Evolutionary conservation across 192 early-diverging fungal species (phyloP).

Genomic region (Polychytrium aggregatum): DNA sequence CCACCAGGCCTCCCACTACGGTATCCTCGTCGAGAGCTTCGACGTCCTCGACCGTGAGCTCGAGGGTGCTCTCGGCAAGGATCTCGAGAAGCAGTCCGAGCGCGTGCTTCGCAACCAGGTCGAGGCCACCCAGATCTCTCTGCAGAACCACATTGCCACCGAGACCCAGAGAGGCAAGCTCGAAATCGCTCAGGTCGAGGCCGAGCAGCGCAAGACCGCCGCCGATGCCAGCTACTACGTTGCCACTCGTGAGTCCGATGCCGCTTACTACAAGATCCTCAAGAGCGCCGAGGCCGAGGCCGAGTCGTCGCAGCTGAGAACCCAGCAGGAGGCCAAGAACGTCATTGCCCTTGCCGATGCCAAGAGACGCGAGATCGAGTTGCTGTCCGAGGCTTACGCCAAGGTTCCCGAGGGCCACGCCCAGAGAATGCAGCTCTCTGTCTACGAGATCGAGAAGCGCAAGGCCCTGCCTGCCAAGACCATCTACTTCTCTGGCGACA

Average conservation of each 20-base stretch:
- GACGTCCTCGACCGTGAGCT: conserved; percentile 34
- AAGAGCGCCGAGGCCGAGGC: conserved; percentile 27
- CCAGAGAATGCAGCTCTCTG: conserved; percentile 25
- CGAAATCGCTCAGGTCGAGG: conserved; percentile 22
- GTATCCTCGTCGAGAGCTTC: conserved; percentile 30
- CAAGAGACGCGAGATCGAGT: conserved; percentile 17
- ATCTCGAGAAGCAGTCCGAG: conserved; percentile 29
- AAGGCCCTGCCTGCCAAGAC: conserved; percentile 30
- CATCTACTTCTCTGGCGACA: conserved; percentile 27
- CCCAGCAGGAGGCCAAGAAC: conserved; percentile 35
- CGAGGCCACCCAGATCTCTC: conserved; percentile 28
- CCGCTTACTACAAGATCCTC: conserved; percentile 19
- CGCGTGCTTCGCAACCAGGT: conserved; percentile 33
- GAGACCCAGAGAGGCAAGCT: conserved; percentile 29
- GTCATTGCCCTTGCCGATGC: conserved; percentile 30
- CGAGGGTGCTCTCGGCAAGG: conserved; percentile 28
- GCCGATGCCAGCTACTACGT: conserved; percentile 28
- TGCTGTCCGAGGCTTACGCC: conserved; percentile 23
- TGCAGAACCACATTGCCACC: conserved; percentile 33
- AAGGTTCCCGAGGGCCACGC: conserved; percentile 23
- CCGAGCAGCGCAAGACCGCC: conserved; percentile 24
- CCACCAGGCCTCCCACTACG: conserved; percentile 17
- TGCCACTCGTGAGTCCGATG: conserved; percentile 16
- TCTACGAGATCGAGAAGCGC: conserved; percentile 30
- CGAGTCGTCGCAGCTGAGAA: conserved; percentile 20